A percentile compares a stretch with the other conserved stretches of the same genome.
These are phyloP conservation scores for Xylaria sp. DNA, from an alignment of 2,329 filamentous ascomycete species.

Conservation along the genomic window DNA sequence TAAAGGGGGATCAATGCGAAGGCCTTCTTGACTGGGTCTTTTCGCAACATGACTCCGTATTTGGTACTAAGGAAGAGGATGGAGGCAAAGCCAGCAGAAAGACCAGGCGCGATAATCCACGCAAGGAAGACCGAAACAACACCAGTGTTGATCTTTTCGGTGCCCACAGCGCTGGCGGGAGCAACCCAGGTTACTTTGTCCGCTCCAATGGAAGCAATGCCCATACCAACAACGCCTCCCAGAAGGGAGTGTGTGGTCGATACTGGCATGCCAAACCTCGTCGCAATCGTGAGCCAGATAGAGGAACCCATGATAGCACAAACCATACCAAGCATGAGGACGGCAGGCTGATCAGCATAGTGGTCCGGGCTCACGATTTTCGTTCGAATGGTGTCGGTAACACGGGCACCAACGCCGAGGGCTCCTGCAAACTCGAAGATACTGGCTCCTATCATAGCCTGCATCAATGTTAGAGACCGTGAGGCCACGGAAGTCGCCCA, in stretches of 20 bases:
- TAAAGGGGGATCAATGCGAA: conserved; percentile 61
- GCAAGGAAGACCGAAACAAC: conserved; percentile 66
- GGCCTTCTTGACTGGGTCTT: conserved; percentile 58
- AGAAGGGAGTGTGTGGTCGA: conserved; percentile 68
- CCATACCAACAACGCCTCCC: conserved; percentile 64
- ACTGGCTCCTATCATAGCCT: conserved; percentile 63
- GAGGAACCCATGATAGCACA: conserved; percentile 61
- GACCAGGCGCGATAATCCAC: conserved; percentile 64
- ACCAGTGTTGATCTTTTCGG: conserved; percentile 49
- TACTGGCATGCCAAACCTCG: conserved; percentile 60
- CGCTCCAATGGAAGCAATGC: conserved; percentile 59
- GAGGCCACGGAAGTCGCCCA: conserved; percentile 78
- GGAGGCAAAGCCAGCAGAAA: conserved; percentile 59
- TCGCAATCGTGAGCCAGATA: conserved; percentile 62
- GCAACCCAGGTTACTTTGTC: conserved; percentile 61
- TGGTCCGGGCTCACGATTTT: conserved; percentile 56
- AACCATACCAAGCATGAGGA: conserved; percentile 65
- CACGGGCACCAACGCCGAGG: conserved; percentile 58
- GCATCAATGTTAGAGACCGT: conserved; percentile 65
- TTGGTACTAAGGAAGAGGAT: conserved; percentile 63
- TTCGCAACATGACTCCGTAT: conserved; percentile 59
- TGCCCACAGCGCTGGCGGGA: conserved; percentile 43
- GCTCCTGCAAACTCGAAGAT: conserved; percentile 68
- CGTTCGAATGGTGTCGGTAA: conserved; percentile 66
- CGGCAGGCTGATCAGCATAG: conserved; percentile 48